Evolutionary conservation across 2,329 filamentous ascomycete species (phyloP), one percentile per base, ranked within the genome.

Genomic region (Phialemonium atrogriseum): DNA sequence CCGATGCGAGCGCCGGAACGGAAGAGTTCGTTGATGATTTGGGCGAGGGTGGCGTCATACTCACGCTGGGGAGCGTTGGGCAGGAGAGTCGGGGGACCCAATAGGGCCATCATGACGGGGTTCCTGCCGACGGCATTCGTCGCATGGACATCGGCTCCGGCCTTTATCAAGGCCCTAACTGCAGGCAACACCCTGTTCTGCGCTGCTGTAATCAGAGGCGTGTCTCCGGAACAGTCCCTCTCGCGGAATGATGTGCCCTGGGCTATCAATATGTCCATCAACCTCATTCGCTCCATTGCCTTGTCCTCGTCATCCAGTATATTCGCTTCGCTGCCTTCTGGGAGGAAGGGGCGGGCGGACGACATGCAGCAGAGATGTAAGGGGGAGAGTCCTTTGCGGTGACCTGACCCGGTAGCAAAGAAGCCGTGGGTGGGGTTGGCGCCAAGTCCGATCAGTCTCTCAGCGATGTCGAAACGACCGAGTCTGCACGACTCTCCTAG

Each of bases 351-450:
- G 19, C 26, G 27, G 20, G 45, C 47, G n/a, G 45, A 45, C 7
- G 38, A 44, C 47, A 49, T 46, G 24, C 40, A 44, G 24, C 39
- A 42, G 35, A 49, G 41, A 32, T 49, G 45, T 14, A 49, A 35
- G 4, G 45, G 47, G 4, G 47, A 43, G 6, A 49, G 42, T 6
- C 44, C 40, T 24, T 30, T 30, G 10, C 28, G 19, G 5, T 40
- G 38, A 13, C 37, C 40, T n/a, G 33, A 18, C 1, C 33, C 35
- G 6, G 34, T 37, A 7, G 42, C 27, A 5, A 46, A 24, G 24
- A 43, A 49, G 5, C 47, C 47, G 8, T 35, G 35, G 5, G 15
- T 35, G 10, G 36, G 32, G 29, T 47, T 41, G 7, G 43, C 47
- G 26, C 45, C 47, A 6, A 48, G 36, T 5, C 39, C 43, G 12